phyloP scores from a whole-genome alignment of 2,329 filamentous ascomycete species.

The Aspergillus ochraceoroseus region DNA sequence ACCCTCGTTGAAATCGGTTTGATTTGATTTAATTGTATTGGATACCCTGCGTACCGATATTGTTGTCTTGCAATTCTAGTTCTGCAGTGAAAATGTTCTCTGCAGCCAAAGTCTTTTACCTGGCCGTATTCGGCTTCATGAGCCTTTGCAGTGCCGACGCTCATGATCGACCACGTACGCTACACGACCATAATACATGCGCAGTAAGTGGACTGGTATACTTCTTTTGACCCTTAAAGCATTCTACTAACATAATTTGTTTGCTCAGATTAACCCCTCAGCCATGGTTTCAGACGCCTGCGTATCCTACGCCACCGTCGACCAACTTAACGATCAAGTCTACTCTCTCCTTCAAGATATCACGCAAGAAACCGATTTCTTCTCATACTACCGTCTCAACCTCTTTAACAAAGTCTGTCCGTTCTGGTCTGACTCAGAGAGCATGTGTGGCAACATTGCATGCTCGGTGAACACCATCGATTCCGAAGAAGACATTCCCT shows the following conservation, averaged over 20 bases:
- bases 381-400: conserved; percentile 93
- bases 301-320: conserved; percentile 86
- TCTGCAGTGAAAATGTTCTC: conserved; percentile 45
- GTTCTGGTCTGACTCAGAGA: conserved; percentile 90
- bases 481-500: conserved; percentile 88
- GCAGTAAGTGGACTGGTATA: conserved; percentile 47
- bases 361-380: conserved; percentile 88
- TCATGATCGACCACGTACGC: conserved; percentile 37
- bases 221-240: neutral
- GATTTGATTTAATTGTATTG: neutral
- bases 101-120: conserved; percentile 55
- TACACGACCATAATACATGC: conserved; percentile 46
- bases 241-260: conserved; percentile 9
- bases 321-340: conserved; percentile 71
- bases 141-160: conserved; percentile 46
- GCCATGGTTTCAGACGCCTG: conserved; percentile 91
- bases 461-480: conserved; percentile 94
- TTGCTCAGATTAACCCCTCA: conserved; percentile 69
- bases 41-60: neutral
- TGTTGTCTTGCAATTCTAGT: neutral
- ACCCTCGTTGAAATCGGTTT: neutral
- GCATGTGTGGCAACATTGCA: conserved; percentile 94
- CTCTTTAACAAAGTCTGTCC: conserved; percentile 91
- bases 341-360: conserved; percentile 74
- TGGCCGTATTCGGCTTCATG: conserved; percentile 58